Evolutionary conservation across 805 yeast species (phyloP).

Genomic region (Tetrapisispora fleetii): DNA sequence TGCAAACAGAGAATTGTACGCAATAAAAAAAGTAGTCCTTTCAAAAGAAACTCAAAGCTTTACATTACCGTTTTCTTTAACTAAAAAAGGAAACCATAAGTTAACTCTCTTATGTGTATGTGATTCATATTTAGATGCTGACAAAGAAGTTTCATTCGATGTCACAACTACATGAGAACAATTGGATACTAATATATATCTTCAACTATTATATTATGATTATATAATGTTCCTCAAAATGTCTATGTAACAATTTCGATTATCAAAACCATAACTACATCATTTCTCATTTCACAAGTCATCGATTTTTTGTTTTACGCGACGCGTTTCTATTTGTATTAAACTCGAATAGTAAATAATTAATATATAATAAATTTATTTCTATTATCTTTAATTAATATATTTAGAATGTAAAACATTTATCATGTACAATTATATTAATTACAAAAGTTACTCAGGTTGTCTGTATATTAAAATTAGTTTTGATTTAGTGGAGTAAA

Average conservation of each 20-base stretch:
- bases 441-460: no score
- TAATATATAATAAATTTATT: no score
- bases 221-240: not conserved
- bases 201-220: not conserved
- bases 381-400: not conserved
- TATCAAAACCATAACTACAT: no score
- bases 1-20: slow-evolving; percentile 49
- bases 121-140: slow-evolving; percentile 89
- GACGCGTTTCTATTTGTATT: not conserved
- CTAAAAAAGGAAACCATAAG: slow-evolving; percentile 49
- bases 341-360: not conserved
- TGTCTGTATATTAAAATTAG: no score
- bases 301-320: not conserved
- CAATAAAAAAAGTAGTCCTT: slow-evolving; percentile 56
- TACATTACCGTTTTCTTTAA: slow-evolving; percentile 45
- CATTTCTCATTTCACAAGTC: not conserved
- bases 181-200: not conserved
- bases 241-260: no score
- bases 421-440: not conserved
- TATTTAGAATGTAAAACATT: not conserved
- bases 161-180: slow-evolving; percentile 14
- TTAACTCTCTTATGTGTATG: slow-evolving; percentile 78
- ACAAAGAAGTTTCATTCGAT: slow-evolving; percentile 60
- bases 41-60: slow-evolving; percentile 43
- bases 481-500: no score